Evolutionary conservation across 371 early-diverging fungal genomes (phyloP).

Genomic region (Zopfochytrium polystomum): DNA sequence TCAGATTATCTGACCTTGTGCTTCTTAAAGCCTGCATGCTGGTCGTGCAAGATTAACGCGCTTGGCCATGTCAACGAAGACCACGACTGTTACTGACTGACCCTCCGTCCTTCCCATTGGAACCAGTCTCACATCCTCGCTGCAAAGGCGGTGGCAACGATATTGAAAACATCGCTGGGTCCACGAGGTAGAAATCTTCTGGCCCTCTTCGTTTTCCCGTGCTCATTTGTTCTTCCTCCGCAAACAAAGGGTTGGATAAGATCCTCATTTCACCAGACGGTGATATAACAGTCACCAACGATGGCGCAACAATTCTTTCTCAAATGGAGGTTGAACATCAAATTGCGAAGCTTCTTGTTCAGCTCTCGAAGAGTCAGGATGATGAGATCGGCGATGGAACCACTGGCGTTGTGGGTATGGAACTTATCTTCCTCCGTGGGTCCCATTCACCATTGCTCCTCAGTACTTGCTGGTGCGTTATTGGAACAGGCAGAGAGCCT

Average conservation of each 20-base stretch:
- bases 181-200: slow-evolving; percentile 77
- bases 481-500: slow-evolving; percentile 96
- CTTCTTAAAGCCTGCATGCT: not conserved
- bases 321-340: slow-evolving; percentile 99
- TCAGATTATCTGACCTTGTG: not conserved
- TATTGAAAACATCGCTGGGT: slow-evolving; percentile 98
- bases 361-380: slow-evolving; percentile 98
- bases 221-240: not conserved
- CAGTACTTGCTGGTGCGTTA: slow-evolving; percentile 97
- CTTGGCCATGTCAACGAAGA: too few species aligned
- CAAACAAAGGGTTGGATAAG: slow-evolving; percentile 92
- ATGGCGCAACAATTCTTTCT: slow-evolving; percentile 99
- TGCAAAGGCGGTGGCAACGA: slow-evolving; percentile 93
- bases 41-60: too few species aligned
- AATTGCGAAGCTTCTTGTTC: slow-evolving; percentile 97
- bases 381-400: slow-evolving; percentile 99
- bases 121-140: slow-evolving; percentile 95
- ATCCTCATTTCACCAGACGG: slow-evolving; percentile 98
- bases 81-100: slow-evolving; percentile 9
- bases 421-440: not conserved
- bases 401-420: slow-evolving; percentile 96
- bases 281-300: slow-evolving; percentile 99
- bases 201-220: not conserved
- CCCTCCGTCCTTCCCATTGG: too few species aligned
- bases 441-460: not conserved